Conservation (phyloP, 352 stramenopile genomes). For the Phytophthora idaei region DNA sequence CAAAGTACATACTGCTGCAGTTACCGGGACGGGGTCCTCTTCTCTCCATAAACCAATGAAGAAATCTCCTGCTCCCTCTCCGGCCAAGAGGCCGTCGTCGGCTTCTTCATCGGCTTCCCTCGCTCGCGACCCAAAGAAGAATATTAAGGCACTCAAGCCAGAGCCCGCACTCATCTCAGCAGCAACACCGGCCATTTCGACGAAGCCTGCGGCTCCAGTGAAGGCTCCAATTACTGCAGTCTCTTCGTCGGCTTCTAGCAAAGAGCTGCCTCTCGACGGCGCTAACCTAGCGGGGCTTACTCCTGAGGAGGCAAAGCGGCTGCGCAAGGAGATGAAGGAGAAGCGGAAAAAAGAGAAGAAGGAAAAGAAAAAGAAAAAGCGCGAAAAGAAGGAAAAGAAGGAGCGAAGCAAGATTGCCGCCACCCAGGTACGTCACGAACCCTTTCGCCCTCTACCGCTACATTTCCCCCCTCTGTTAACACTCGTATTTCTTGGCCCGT, state of each 20-base stretch:
- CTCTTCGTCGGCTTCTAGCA: conserved; percentile 12
- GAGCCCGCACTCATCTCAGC: neutral
- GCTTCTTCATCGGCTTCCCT: conserved; percentile 10
- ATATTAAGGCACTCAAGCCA: conserved; percentile 13
- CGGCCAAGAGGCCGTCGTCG: conserved; percentile 20
- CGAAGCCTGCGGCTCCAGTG: conserved; percentile 14
- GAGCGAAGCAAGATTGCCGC: conserved; percentile 44
- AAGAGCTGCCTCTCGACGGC: conserved; percentile 14
- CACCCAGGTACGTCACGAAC: conserved; percentile 24
- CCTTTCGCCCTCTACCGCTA: neutral
- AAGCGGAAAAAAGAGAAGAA: conserved; percentile 74
- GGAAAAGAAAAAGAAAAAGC: conserved; percentile 72
- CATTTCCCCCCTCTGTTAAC: neutral
- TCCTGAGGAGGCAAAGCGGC: conserved; percentile 34
- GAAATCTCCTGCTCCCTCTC: conserved; percentile 37
- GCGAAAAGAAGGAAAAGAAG: conserved; percentile 61
- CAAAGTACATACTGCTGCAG: conserved; percentile 15
- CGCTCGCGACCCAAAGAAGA: conserved; percentile 24
- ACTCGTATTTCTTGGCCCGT: conserved; percentile 2
- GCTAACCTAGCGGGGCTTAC: conserved; percentile 17
- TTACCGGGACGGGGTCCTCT: conserved; percentile 9
- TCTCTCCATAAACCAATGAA: conserved; percentile 32
- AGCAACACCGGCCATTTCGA: conserved; percentile 1
- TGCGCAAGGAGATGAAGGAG: conserved; percentile 59
- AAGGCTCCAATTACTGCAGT: conserved; percentile 7